Base-by-base conservation (phyloP, 257 asterid species). In the Capsicum rhomboideum region DNA sequence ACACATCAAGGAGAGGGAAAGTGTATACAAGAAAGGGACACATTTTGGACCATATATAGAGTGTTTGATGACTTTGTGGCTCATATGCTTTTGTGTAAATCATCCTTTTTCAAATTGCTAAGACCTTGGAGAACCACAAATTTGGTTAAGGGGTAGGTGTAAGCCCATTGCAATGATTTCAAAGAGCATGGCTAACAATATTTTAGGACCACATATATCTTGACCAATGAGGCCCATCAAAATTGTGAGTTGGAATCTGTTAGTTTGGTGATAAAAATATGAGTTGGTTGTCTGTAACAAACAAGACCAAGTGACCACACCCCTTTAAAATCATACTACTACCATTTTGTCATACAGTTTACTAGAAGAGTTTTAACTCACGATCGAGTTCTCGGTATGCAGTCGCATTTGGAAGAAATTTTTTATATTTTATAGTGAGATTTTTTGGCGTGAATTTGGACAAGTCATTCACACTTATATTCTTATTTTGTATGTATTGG, bases 171-270 rank as follows among this genome's bases (percentile, higher is more conserved):
- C 26, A 29, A 75, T 75, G 81, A 49, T 28, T 3, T 50, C 61
- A 49, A 75, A 75, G 44, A 75, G 81, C 17, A 75, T 75, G 81
- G 81, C 23, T 75, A 75, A 75, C 37, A 74, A 46, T 74, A 74
- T 49, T 49, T 49, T 10, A 75, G 81, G 61, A 49, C 81, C 61
- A 75, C 61, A 26, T 64, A 28, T 59, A 1, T 2, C 44, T 11
- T 23, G n/a, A 14, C 50, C 10, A 67, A 17, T 44, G 59, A 46
- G 78, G 52, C 29, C 59, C 80, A 75, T 75, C 42, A 8, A 75
- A 49, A 26, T 26, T 49, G 61, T 75, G 81, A 75, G 81, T 49
- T 49, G 61, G 81, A 74, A 75, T 2, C 10, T 49, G 61, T 75
- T 61, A 14, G 81, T 8, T 13, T 49, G 8, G 61, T 75, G 81